Evolutionary conservation across 352 stramenopile species (phyloP).

Genomic region (Pythium phragmitis): DNA sequence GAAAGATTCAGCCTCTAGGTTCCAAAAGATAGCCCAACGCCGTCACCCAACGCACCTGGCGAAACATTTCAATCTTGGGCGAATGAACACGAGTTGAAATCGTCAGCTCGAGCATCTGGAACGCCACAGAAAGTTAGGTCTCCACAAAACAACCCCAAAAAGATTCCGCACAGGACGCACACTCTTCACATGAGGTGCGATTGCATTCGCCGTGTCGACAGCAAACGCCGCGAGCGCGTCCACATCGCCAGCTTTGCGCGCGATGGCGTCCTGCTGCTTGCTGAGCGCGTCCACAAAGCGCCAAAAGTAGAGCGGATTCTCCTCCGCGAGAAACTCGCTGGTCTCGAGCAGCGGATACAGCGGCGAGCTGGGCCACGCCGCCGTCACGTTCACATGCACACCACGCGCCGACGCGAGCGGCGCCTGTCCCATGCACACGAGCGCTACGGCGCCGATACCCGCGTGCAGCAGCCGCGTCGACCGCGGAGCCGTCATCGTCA

Average conservation of each 20-base stretch:
- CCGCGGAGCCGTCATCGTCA: slow-evolving; percentile 8
- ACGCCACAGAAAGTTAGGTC: slow-evolving; percentile 5
- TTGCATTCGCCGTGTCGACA: slow-evolving; percentile 48
- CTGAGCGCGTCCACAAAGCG: slow-evolving; percentile 58
- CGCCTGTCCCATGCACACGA: slow-evolving; percentile 10
- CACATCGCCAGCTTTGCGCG: slow-evolving; percentile 38
- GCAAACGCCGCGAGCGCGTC: slow-evolving; percentile 52
- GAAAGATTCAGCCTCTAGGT: background rate
- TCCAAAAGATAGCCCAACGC: background rate
- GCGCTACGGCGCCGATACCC: background rate
- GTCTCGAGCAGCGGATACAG: slow-evolving; percentile 34
- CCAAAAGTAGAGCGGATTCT: slow-evolving; percentile 80
- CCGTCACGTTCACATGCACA: slow-evolving; percentile 36
- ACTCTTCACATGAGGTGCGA: slow-evolving; percentile 64
- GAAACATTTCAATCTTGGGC: slow-evolving; percentile 82
- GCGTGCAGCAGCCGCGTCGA: slow-evolving; percentile 2
- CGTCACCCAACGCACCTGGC: slow-evolving; percentile 39
- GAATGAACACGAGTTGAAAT: slow-evolving; percentile 77
- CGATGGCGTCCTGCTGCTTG: slow-evolving; percentile 34
- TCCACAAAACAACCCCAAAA: background rate
- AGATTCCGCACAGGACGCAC: slow-evolving; percentile 26
- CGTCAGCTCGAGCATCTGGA: slow-evolving; percentile 75
- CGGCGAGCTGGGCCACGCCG: slow-evolving; percentile 33
- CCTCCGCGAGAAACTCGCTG: slow-evolving; percentile 79
- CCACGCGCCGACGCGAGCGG: slow-evolving; percentile 20